Conservation (phyloP, 495 filamentous ascomycete species). For the Thozetella sp. region DNA sequence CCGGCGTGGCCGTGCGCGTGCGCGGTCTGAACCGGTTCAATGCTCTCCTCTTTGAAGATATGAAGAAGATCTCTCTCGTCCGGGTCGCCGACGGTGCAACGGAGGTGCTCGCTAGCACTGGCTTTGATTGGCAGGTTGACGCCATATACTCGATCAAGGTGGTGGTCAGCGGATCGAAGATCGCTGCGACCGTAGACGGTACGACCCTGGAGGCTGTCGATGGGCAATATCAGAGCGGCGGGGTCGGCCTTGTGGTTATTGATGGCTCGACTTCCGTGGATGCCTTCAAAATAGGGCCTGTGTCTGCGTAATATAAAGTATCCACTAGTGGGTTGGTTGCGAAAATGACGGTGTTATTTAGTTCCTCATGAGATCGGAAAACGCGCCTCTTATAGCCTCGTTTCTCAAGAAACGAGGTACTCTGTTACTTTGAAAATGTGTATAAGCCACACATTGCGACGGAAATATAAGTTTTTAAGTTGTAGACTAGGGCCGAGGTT, state of each 20-base stretch:
- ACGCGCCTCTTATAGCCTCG: no score
- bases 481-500: no score
- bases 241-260: constrained; percentile 17
- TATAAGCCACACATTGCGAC: no score
- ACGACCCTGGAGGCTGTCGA: constrained; percentile 10
- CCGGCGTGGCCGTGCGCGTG: constrained; percentile 21
- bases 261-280: constrained; percentile 18
- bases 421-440: no score
- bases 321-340: no score
- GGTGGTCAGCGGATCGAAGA: neutral
- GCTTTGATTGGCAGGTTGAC: constrained; percentile 22
- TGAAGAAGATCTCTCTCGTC: constrained; percentile 10
- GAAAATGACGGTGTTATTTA: no score
- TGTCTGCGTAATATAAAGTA: no score
- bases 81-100: constrained; percentile 19
- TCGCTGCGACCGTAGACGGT: constrained; percentile 12
- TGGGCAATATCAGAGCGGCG: constrained; percentile 14
- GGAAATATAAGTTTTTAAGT: no score
- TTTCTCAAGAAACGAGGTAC: no score
- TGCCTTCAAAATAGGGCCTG: constrained; percentile 11
- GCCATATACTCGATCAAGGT: constrained; percentile 15
- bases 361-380: no score
- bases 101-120: constrained; percentile 7
- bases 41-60: constrained; percentile 13
- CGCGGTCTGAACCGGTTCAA: constrained; percentile 27